Evolutionary conservation across 2,329 filamentous ascomycete species (phyloP).

Genomic region (Sporothrix pseudoabietina): DNA sequence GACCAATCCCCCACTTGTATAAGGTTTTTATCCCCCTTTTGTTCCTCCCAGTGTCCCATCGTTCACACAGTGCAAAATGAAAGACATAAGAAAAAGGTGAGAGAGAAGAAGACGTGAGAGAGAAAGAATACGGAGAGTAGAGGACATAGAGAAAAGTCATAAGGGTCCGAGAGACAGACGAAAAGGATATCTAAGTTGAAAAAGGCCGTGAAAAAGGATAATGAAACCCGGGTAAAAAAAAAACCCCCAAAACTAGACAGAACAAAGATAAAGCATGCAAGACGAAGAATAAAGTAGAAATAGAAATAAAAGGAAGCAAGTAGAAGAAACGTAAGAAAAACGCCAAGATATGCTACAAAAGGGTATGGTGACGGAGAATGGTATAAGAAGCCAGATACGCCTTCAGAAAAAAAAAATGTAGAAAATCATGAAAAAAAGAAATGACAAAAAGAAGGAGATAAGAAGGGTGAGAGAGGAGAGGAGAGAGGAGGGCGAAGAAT

Average conservation of each 20-base stretch:
- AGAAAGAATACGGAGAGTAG: not conserved
- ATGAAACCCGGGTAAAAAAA: not conserved
- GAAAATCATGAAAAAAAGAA: constrained; percentile 6
- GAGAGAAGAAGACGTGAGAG: not conserved
- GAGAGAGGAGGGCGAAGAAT: not conserved
- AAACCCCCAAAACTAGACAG: not conserved
- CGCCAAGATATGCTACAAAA: constrained; percentile 28
- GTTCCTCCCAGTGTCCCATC: constrained; percentile 1
- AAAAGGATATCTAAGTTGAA: constrained; percentile 8
- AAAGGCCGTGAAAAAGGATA: constrained; percentile 7
- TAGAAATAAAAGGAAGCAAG: not conserved
- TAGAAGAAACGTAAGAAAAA: not conserved
- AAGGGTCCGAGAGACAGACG: constrained; percentile 4
- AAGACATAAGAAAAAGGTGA: constrained; percentile 13
- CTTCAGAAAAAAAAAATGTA: constrained; percentile 16
- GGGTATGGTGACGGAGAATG: constrained; percentile 27
- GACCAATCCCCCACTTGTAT: not conserved
- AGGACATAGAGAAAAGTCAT: not conserved
- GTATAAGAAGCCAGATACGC: constrained; percentile 28
- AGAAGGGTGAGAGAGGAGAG: not conserved
- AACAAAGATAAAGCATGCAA: constrained; percentile 6
- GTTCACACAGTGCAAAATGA: constrained; percentile 23
- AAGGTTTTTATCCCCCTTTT: not conserved
- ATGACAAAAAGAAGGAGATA: not conserved
- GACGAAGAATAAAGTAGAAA: not conserved